A percentile compares a stretch with the other conserved stretches of the same genome.
phyloP scores from a whole-genome alignment of 177 flowering plant species.

The Telopea speciosissima region DNA sequence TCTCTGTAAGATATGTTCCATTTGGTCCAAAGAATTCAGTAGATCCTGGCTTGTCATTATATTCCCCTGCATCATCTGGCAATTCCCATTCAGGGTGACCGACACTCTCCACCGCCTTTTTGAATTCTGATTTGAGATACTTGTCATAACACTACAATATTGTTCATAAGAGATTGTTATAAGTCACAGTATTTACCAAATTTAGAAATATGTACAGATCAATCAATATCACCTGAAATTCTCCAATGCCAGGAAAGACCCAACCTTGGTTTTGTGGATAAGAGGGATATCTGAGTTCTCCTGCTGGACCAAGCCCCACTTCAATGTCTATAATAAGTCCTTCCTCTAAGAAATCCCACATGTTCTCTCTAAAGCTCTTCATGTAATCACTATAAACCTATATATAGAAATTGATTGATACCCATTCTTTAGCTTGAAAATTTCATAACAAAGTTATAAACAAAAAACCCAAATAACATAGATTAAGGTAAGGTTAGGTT shows the following conservation, averaged over 20 bases:
- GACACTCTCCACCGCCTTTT: conserved; percentile 42
- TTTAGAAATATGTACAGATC: neutral
- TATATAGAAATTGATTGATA: neutral
- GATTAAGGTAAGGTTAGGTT: neutral
- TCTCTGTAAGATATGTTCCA: conserved; percentile 56
- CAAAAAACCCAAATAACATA: neutral
- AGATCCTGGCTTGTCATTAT: conserved; percentile 56
- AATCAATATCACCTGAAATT: conserved; percentile 47
- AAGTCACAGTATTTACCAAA: neutral
- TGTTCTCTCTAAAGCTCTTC: conserved; percentile 78
- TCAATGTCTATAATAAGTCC: conserved; percentile 65
- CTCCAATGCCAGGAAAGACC: conserved; percentile 89
- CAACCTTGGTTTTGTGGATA: conserved; percentile 69
- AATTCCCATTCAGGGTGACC: conserved; percentile 78
- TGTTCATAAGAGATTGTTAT: neutral
- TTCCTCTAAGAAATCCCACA: conserved; percentile 58
- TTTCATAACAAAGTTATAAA: neutral
- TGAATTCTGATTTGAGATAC: conserved; percentile 54
- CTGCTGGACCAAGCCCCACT: conserved; percentile 87
- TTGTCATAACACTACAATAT: conserved; percentile 73
- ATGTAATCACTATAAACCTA: conserved; percentile 77
- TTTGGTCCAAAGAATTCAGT: conserved; percentile 57
- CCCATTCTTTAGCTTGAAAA: neutral
- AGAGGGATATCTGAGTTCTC: conserved; percentile 87
- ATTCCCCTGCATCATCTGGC: conserved; percentile 70